Base-by-base conservation (phyloP, 2,329 filamentous ascomycete genomes). In the Alternaria panax region DNA sequence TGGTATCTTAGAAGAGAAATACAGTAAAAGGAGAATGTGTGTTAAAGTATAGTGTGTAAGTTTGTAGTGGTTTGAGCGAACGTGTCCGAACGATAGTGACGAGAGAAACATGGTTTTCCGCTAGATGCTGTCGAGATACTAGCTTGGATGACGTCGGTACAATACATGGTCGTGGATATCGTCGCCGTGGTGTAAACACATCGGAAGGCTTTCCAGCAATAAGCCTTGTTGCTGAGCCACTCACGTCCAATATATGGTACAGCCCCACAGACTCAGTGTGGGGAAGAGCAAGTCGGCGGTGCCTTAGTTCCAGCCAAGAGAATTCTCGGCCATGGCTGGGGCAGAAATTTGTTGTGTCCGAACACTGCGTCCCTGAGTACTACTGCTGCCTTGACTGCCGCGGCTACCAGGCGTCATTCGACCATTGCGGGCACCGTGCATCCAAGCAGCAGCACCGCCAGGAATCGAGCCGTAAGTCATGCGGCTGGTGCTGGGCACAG, bases 251-350 rank as follows among this genome's bases (percentile, higher is more conserved):
- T 64, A 66, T 74, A 72, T 76, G 67, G 68, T 75, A 75, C 68
- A 75, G 55, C 52, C 54, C 65, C 63, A 72, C 67, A 55, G 67
- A 36, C 65, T 62, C 60, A 22, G 64, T 59, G 61, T 51, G 55
- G 45, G 46, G 12, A 40, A 32, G 38, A 34, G 25, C 50, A 38
- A 20, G 27, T 40, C 32, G 16, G 18, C 25, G 30, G 43, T 24
- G 36, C 38, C 52, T 88, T 85, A 97, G 83, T 96, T 96, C 93
- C 93, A 97, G 72, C 93, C 93, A 67, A 97, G 86, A 51, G 92
- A 96, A 85, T 97, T 97, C 83, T 96, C 93, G 4, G 93, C 90
- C 78, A 93, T 93, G 64, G 97, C 91, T 4, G 93, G 93, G 32
- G 92, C 92, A 62, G 92, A 96, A 76, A 97, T 97, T 79, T 90